Conservation (phyloP, 1,284 basidiomycete species). For the Binderoboletus segoi region DNA sequence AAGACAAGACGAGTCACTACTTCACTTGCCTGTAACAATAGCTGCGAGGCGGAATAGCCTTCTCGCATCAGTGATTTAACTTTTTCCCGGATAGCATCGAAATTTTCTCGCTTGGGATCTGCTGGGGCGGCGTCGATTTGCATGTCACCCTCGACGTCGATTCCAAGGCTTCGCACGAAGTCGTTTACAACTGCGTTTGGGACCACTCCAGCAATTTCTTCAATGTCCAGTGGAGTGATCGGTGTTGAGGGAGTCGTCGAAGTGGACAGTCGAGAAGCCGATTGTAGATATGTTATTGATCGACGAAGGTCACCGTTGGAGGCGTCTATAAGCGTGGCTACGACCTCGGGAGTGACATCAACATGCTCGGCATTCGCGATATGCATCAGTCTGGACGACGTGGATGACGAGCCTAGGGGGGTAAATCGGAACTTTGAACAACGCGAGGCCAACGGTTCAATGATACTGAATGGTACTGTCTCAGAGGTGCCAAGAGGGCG, state of each 20-base stretch:
- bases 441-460: slow-evolving; percentile 97
- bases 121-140: slow-evolving; percentile 45
- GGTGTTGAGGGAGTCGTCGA: slow-evolving; percentile 70
- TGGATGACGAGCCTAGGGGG: slow-evolving; percentile 81
- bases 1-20: neutral
- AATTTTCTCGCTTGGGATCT: slow-evolving; percentile 46
- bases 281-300: slow-evolving; percentile 98
- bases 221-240: slow-evolving; percentile 78
- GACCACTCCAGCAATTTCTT: slow-evolving; percentile 97
- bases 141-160: slow-evolving; percentile 63
- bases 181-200: slow-evolving; percentile 73
- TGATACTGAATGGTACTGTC: slow-evolving; percentile 67
- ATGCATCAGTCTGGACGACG: slow-evolving; percentile 74
- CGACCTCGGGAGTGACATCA: slow-evolving; percentile 52
- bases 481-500: slow-evolving; percentile 9
- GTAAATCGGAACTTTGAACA: slow-evolving; percentile 99
- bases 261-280: slow-evolving; percentile 83
- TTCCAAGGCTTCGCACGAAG: slow-evolving; percentile 76
- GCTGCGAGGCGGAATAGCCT: slow-evolving; percentile 92
- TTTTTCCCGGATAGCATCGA: slow-evolving; percentile 71
- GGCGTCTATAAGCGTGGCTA: slow-evolving; percentile 74
- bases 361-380: slow-evolving; percentile 75
- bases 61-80: slow-evolving; percentile 81
- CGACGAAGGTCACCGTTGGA: slow-evolving; percentile 95
- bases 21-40: slow-evolving; percentile 77